Conservation (phyloP, 768 basidiomycete species). For the Leccinellum albellum region DNA sequence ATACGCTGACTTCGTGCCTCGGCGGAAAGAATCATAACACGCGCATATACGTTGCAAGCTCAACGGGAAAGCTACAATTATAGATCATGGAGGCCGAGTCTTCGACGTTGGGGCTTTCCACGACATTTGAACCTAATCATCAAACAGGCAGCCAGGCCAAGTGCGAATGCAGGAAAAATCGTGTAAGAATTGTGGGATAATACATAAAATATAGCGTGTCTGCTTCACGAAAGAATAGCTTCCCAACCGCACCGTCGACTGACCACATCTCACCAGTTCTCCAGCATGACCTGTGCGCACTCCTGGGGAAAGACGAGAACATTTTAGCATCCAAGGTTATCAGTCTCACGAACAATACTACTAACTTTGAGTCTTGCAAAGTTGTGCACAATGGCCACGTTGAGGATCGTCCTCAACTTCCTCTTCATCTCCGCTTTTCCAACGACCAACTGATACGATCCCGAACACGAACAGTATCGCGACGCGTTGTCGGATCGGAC, state of each 20-base stretch:
- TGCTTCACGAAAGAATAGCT: not conserved
- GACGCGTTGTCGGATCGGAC: conserved; percentile 87
- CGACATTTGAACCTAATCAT: no score
- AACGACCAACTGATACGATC: conserved; percentile 68
- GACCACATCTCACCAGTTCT: conserved; percentile 33
- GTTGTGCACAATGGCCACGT: conserved; percentile 74
- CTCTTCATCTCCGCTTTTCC: conserved; percentile 69
- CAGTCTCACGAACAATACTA: conserved; percentile 10
- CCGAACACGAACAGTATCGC: conserved; percentile 84
- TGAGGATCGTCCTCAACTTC: conserved; percentile 76
- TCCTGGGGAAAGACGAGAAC: conserved; percentile 25
- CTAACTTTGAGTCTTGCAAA: conserved; percentile 62
- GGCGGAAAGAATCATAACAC: no score
- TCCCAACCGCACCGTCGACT: not conserved
- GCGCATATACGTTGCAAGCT: no score
- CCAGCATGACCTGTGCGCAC: conserved; percentile 36
- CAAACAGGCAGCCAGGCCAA: no score
- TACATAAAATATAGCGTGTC: not conserved
- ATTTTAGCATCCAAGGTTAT: not conserved
- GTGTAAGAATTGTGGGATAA: not conserved
- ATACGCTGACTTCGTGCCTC: no score
- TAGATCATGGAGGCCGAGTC: no score
- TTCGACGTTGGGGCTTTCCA: no score
- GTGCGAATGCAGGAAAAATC: no score
- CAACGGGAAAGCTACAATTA: no score